Evolutionary conservation across 352 stramenopile genomes (phyloP).

Genomic region (Pythium grandisporangium): DNA sequence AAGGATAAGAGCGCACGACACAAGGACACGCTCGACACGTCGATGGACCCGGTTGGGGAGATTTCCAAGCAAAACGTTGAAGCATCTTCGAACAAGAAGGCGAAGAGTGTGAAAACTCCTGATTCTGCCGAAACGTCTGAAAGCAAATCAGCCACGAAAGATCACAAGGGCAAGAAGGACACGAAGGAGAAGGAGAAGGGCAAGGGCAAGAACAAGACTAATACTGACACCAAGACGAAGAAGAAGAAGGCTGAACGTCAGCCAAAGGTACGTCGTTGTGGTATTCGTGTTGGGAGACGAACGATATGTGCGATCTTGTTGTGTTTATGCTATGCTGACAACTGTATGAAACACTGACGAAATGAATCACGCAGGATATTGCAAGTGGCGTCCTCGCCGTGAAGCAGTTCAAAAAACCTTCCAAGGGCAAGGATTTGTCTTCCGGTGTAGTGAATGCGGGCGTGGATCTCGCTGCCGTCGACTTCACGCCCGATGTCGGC

Average conservation of each 20-base stretch:
- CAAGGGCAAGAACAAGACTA: slow-evolving; percentile 2
- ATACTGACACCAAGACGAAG: slow-evolving; percentile 7
- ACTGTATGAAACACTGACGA: not conserved
- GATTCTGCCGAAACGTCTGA: too few species aligned
- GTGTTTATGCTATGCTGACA: not conserved
- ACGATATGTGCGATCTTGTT: too few species aligned
- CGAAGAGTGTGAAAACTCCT: slow-evolving; percentile 16
- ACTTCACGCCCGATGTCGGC: slow-evolving; percentile 57
- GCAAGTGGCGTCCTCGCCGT: slow-evolving; percentile 67
- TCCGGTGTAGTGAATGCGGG: slow-evolving; percentile 2
- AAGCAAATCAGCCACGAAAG: too few species aligned
- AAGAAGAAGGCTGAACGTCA: slow-evolving; percentile 22
- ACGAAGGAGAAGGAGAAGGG: slow-evolving; percentile 3
- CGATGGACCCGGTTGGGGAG: too few species aligned
- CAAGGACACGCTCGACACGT: too few species aligned
- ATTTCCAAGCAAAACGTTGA: too few species aligned
- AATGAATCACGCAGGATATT: too few species aligned
- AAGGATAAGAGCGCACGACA: too few species aligned
- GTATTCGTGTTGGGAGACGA: not conserved
- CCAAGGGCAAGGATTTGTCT: slow-evolving; percentile 21
- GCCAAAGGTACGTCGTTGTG: slow-evolving; percentile 19
- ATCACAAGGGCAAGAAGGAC: slow-evolving; percentile 6
- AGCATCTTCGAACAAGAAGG: slow-evolving; percentile 11
- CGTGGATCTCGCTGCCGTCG: slow-evolving; percentile 47
- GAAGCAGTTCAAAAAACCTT: slow-evolving; percentile 72